phyloP scores from a whole-genome alignment of 2,329 filamentous ascomycete genomes.

The Colletotrichum godetiae region DNA sequence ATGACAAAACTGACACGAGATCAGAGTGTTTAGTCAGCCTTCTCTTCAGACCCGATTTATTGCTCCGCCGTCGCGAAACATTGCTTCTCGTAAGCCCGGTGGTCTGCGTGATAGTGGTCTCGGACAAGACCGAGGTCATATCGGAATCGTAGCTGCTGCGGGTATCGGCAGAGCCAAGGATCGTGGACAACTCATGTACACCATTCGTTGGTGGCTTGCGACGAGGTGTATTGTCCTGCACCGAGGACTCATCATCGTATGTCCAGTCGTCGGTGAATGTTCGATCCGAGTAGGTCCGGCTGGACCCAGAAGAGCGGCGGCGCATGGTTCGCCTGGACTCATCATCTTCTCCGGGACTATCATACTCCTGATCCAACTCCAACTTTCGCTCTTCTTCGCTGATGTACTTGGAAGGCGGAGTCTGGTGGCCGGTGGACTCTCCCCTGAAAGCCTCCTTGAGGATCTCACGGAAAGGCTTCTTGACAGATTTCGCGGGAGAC shows the following conservation, averaged over 20 bases:
- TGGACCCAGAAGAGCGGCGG: conserved; percentile 46
- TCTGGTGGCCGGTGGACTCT: conserved; percentile 63
- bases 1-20: conserved; percentile 89
- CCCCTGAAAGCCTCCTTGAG: conserved; percentile 72
- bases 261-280: conserved; percentile 29
- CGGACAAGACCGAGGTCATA: conserved; percentile 59
- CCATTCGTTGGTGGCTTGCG: conserved; percentile 64
- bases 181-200: conserved; percentile 67
- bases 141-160: conserved; percentile 60
- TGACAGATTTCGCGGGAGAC: conserved; percentile 61
- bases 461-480: conserved; percentile 66
- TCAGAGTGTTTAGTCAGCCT: conserved; percentile 92
- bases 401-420: conserved; percentile 60
- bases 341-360: conserved; percentile 40
- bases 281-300: conserved; percentile 40
- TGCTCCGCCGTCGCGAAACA: conserved; percentile 58
- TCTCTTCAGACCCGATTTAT: conserved; percentile 71
- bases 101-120: conserved; percentile 65
- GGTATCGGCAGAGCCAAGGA: conserved; percentile 61
- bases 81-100: conserved; percentile 61
- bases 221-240: conserved; percentile 42
- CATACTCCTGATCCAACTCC: conserved; percentile 39
- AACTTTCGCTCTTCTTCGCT: conserved; percentile 55
- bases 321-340: conserved; percentile 32
- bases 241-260: conserved; percentile 41